Evolutionary conservation across 1,284 basidiomycete genomes (phyloP), one percentile per base, ranked within the genome.

Genomic region (Tetrapyrgos nigripes): DNA sequence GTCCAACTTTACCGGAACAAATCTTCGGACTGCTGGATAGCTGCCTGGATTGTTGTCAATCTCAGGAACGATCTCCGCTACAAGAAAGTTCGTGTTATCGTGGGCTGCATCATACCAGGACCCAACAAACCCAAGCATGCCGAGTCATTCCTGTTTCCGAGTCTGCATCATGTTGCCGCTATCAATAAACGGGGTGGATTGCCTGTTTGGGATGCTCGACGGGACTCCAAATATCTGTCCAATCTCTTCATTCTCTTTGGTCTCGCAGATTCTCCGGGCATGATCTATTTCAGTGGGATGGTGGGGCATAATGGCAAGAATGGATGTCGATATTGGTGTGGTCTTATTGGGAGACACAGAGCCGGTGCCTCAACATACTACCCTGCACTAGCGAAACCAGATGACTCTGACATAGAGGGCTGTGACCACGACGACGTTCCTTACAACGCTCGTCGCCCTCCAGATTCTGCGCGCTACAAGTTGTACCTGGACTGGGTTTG

Each of bases 111-210:
- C 44, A 70, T 74, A 21, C 69, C 67, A 9, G 73, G 73, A 14
- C 75, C 72, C 0, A 65, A 73, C 5, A 68, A 69, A 24, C 76
- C 74, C 0, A 70, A 72, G 48, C 67, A 73, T 49, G 31, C 72
- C 9, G 72, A 79, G 19, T 77, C 75, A 1, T 80, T 76, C 62
- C 49, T 75, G 0, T 76, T 73, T 49, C 68, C 68, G n/a, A 68
- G 70, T 10, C 59, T 76, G 11, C 63, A 70, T 45, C 75, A 77
- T 62, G 37, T 75, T 19, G 57, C 69, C 1, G 70, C 72, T 0
- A 52, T 74, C 27, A 40, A 61, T 8, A 14, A 49, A 11, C 27
- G 4, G 2, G 28, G 52, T 24, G 70, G 73, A 8, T 59, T 77
- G 1, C 57, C 21, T 2, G 37, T 72, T 6, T 78, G 70, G 69